These are phyloP conservation scores for Gossypium trilobum DNA, from an alignment of 441 rosid species.

Conservation along the genomic window DNA sequence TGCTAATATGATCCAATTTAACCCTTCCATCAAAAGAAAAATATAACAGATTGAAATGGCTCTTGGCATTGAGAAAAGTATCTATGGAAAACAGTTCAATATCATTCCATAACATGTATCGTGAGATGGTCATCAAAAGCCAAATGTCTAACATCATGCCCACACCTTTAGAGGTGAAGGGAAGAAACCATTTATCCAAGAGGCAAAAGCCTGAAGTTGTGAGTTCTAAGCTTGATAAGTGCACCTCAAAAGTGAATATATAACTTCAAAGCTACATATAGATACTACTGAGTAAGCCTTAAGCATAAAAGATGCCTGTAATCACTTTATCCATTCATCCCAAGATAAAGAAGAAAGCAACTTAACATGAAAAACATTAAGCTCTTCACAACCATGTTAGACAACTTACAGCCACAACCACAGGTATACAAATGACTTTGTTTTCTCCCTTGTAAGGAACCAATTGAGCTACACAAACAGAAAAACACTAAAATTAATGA, in stretches of 20 bases:
- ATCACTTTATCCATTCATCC: not conserved
- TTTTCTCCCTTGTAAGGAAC: constrained; percentile 44
- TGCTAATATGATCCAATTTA: not conserved
- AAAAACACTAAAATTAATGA: not conserved
- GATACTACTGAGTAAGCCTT: not conserved
- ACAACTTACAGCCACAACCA: constrained; percentile 74
- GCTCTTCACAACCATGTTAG: not conserved
- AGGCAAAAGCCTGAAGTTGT: not conserved
- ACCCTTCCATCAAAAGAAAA: not conserved
- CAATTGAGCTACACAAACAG: constrained; percentile 66
- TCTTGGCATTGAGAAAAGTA: not conserved
- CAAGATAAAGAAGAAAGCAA: not conserved
- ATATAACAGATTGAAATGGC: not conserved
- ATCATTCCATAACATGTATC: not conserved
- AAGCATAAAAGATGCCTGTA: not conserved
- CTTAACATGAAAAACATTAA: not conserved
- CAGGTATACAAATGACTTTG: constrained; percentile 57
- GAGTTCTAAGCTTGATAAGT: not conserved
- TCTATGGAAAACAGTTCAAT: not conserved
- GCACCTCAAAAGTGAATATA: not conserved
- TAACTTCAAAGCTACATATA: not conserved
- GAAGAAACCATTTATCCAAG: not conserved
- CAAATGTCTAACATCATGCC: not conserved
- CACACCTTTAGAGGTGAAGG: not conserved
- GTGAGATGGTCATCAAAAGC: not conserved